Conservation (phyloP, 2,329 filamentous ascomycete genomes). For the Apiospora hydei region DNA sequence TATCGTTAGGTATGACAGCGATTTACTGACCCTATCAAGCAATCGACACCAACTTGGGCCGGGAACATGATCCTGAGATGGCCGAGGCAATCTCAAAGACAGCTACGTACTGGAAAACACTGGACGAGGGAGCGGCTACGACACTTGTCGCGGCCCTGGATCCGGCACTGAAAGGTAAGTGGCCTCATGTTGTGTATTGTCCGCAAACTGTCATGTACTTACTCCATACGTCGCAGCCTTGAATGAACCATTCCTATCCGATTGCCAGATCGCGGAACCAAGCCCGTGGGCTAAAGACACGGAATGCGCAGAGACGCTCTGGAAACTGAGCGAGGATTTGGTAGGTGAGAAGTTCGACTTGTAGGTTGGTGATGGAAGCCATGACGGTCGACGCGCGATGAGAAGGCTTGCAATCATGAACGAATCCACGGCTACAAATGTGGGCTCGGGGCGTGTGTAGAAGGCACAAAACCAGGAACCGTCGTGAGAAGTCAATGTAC, state of each 20-base stretch:
- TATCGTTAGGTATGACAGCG: not conserved
- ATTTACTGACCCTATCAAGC: constrained; percentile 33
- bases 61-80: constrained; percentile 45
- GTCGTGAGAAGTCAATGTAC: not conserved
- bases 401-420: not conserved
- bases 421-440: not conserved
- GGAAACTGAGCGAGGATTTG: constrained; percentile 51
- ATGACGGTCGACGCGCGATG: not conserved
- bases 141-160: constrained; percentile 46
- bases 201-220: not conserved
- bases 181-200: not conserved
- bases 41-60: constrained; percentile 44
- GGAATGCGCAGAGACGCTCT: constrained; percentile 46
- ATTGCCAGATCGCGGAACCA: constrained; percentile 46
- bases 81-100: constrained; percentile 38
- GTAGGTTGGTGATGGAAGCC: not conserved
- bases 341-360: constrained; percentile 46
- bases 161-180: constrained; percentile 41
- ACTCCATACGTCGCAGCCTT: constrained; percentile 4
- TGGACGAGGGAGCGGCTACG: constrained; percentile 44
- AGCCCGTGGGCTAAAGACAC: constrained; percentile 40
- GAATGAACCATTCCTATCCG: constrained; percentile 42
- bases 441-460: not conserved
- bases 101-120: constrained; percentile 42
- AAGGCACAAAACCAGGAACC: not conserved